Evolutionary conservation across 169 alveolate genomes (phyloP), one percentile per base, ranked within the genome.

Genomic region (Eimeria maxima): DNA sequence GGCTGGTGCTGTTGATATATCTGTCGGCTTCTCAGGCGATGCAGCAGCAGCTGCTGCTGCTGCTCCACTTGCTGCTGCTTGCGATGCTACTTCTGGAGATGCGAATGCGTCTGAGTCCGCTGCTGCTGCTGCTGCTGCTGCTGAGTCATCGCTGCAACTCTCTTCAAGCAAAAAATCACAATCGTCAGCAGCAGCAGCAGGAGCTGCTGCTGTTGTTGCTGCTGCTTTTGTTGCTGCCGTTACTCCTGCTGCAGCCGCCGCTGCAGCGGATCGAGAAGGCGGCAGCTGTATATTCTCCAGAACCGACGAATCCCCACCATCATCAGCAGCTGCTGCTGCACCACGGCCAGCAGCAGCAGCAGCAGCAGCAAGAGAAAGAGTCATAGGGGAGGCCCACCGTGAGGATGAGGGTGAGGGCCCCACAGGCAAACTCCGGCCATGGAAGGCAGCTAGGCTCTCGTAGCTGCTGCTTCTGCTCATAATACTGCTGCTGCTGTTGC

Each of bases 191-290:
- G 89, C 89, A 29, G 55, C 89, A 14, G 67, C 89, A 7, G 88
- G 29, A n/a, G 60, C n/a, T 14, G 16, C 53, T 33, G 38, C 38
- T 33, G 38, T 1, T 14, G 44, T 45, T 67, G 76, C 45, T 50
- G 90, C 63, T n/a, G 76, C 45, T 50, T 71, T 38, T n/a, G 71
- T 71, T 47, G 90, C n/a, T 80, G 90, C 90, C 27, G 63, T 44
- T 80, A 50, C 47, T 24, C 47, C 47, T 45, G 44, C 38, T 45
- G 27, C 45, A 18, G 67, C 90, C 0, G 76, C 76, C 27, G 10
- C 67, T 50, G 90, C 45, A 80, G 90, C 45, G 3, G 50, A n/a
- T 20, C 69, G 67, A 50, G 90, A 3, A 3, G 63, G 90, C 27
- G 45, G 90, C 90, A 45, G 71, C 50, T 50, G 69, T 10, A 50